Evolutionary conservation across 129 eudicot genomes (phyloP), one percentile per base, ranked within the genome.

Genomic region (Ambrosia trifida): DNA sequence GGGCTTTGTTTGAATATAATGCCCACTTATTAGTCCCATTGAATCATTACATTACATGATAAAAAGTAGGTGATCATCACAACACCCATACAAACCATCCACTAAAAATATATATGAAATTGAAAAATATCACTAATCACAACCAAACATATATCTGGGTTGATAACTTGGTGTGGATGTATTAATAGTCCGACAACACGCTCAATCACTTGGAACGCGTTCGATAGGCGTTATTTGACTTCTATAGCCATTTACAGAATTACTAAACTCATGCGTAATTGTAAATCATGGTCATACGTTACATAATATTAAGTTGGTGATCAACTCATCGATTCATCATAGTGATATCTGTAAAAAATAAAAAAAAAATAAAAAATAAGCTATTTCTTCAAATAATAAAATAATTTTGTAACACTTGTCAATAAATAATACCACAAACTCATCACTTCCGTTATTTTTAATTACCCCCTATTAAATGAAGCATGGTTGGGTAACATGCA

Each of bases 231-330:
- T 31, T 31, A 24, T 59, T 59, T 31, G 65, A 59, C 31, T 59
- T 12, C 11, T 3, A 59, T 31, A 10, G 41, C 31, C 30, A 0
- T 17, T n/a, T 16, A 11, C 28, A 24, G 28, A 40, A 3, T 7
- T 40, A 6, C 10, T 6, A 40, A 2, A 40, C 9, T 5, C 11
- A 40, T 6, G 44, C 4, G 33, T 54, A 54, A 20, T 19, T 20
- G 8, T 14, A 4, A 47, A 12, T 47, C 53, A 47, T 47, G 43
- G 9, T 47, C 53, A 47, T 47, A 53, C 31, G 19, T 53, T 17
- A 17, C 18, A 13, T 71, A 38, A 72, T 4, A 44, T 11, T 43
- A 53, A 40, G 58, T 66, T 17, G 79, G 79, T 75, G 7, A 75
- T 66, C 73, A 41, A 65, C 73, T 28, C 73, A 75, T 40, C 73